phyloP scores from a whole-genome alignment of 768 basidiomycete genomes.

The Podaxis sp. region DNA sequence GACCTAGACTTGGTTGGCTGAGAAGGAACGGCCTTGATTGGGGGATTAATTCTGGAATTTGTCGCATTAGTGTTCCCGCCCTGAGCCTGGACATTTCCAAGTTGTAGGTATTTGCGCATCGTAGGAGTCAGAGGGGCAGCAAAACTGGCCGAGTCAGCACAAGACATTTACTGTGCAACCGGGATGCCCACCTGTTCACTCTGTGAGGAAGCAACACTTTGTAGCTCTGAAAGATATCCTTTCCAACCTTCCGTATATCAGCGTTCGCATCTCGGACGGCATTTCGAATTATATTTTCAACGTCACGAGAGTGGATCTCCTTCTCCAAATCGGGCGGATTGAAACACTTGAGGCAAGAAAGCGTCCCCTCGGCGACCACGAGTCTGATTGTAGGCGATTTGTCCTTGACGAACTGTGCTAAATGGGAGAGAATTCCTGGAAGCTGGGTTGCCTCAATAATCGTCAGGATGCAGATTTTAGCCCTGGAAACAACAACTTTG shows the following conservation, averaged over 20 bases:
- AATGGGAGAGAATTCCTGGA: slow-evolving; percentile 59
- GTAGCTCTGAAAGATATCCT: slow-evolving; percentile 76
- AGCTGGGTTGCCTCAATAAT: slow-evolving; percentile 71
- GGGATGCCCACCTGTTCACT: slow-evolving; percentile 54
- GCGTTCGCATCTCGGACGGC: slow-evolving; percentile 74
- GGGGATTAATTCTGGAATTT: slow-evolving; percentile 3
- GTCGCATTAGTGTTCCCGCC: slow-evolving; percentile 18
- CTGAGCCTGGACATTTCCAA: slow-evolving; percentile 23
- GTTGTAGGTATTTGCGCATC: slow-evolving; percentile 73
- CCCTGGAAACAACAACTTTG: slow-evolving; percentile 74
- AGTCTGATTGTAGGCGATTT: slow-evolving; percentile 67
- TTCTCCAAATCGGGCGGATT: slow-evolving; percentile 81
- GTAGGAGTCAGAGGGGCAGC: slow-evolving; percentile 71
- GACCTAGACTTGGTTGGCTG: neutral
- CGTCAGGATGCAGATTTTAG: slow-evolving; percentile 54
- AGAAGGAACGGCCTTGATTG: neutral
- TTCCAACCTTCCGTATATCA: slow-evolving; percentile 69
- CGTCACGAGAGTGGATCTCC: slow-evolving; percentile 58
- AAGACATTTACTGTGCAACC: neutral
- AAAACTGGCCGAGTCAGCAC: slow-evolving; percentile 48
- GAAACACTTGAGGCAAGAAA: slow-evolving; percentile 69
- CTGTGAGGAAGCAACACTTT: slow-evolving; percentile 66
- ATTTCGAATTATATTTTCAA: slow-evolving; percentile 68
- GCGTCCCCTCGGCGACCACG: slow-evolving; percentile 61
- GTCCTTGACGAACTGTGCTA: slow-evolving; percentile 61